Evolutionary conservation across 371 early-diverging fungal genomes (phyloP).

Genomic region (Mucor indicus): DNA sequence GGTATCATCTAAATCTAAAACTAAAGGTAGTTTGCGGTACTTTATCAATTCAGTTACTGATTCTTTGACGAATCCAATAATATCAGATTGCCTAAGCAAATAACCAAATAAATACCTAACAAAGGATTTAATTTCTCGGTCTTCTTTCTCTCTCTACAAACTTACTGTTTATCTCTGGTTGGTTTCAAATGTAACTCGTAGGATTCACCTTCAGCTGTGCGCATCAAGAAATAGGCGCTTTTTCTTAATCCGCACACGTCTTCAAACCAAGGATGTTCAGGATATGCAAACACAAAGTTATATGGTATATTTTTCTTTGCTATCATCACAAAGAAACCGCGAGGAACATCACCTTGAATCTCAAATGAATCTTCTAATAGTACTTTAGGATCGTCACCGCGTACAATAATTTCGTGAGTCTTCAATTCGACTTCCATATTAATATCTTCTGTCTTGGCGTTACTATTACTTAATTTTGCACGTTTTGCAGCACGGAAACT

Average conservation of each 20-base stretch:
- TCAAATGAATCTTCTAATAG: slow-evolving; percentile 54
- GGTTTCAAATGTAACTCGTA: slow-evolving; percentile 76
- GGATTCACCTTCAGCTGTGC: slow-evolving; percentile 45
- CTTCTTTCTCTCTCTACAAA: neutral
- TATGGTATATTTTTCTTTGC: slow-evolving; percentile 49
- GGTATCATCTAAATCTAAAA: slow-evolving; percentile 80
- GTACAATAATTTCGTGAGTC: slow-evolving; percentile 26
- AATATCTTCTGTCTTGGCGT: neutral
- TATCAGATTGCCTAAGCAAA: slow-evolving; percentile 55
- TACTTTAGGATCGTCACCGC: slow-evolving; percentile 43
- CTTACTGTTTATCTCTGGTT: slow-evolving; percentile 59
- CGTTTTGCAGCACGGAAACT: slow-evolving; percentile 3
- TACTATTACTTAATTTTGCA: neutral
- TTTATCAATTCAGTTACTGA: slow-evolving; percentile 43
- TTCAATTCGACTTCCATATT: slow-evolving; percentile 18
- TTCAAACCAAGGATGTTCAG: slow-evolving; percentile 54
- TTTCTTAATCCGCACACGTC: slow-evolving; percentile 48
- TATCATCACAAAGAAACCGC: slow-evolving; percentile 65
- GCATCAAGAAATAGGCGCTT: slow-evolving; percentile 53
- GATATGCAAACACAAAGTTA: slow-evolving; percentile 64
- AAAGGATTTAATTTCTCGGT: too few relatives aligned
- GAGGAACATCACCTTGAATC: slow-evolving; percentile 54
- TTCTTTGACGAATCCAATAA: slow-evolving; percentile 48
- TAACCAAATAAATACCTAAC: slow-evolving; percentile 69
- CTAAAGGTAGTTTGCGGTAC: slow-evolving; percentile 65